Conservation (phyloP, 2,329 filamentous ascomycete genomes). For the Leptographium procerum region DNA sequence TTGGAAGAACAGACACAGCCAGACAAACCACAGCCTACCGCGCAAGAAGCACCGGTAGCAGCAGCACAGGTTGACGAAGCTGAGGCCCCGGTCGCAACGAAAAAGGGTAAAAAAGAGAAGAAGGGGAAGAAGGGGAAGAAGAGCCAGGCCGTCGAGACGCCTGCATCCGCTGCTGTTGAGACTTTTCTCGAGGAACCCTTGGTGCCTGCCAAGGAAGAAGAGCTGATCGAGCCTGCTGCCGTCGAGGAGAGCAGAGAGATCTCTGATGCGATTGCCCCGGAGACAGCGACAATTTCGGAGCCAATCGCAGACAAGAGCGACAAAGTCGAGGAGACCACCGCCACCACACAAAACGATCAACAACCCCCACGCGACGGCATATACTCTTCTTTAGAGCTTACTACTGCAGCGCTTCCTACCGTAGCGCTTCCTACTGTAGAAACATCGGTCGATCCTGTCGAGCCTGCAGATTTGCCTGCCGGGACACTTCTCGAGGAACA, state of each 20-base stretch:
- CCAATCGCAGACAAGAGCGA: too few species aligned
- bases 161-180: neutral
- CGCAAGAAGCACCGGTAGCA: neutral
- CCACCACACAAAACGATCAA: neutral
- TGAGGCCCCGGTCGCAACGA: neutral
- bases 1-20: neutral
- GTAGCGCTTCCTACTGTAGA: neutral
- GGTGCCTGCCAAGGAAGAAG: neutral
- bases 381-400: neutral
- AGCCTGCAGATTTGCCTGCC: neutral
- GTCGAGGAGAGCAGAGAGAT: neutral
- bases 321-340: neutral
- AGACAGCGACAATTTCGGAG: neutral
- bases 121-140: slow-evolving; percentile 4
- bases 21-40: neutral
- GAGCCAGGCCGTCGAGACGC: neutral
- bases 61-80: neutral
- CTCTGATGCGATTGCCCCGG: neutral
- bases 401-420: neutral
- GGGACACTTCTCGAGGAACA: neutral
- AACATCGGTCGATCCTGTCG: neutral
- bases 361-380: neutral
- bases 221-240: neutral
- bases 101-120: neutral
- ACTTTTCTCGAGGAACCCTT: neutral